Evolutionary conservation across 225 moss, liverwort and hornwort species (phyloP).

Genomic region (Physcomitrellopsis africana): DNA sequence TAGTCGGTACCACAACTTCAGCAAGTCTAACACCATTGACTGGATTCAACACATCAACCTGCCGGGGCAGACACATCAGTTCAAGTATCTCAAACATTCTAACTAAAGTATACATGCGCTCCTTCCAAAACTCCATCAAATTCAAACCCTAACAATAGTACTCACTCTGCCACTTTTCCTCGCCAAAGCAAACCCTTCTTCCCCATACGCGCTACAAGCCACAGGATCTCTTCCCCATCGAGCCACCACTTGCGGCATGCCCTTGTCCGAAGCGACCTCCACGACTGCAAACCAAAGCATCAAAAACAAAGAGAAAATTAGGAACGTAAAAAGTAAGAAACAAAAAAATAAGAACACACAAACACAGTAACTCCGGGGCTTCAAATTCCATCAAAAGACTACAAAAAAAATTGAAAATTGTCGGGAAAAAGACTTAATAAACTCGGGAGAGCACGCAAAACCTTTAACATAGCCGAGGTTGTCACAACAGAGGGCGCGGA

Average conservation of each 20-base stretch:
- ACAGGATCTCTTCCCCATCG: constrained; percentile 78
- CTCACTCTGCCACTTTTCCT: constrained; percentile 81
- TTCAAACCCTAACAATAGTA: neutral
- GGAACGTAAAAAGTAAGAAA: too few species aligned
- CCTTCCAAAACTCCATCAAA: neutral
- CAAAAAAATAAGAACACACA: too few species aligned
- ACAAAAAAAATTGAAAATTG: too few species aligned
- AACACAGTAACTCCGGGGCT: too few species aligned
- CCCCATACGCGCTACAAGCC: constrained; percentile 35
- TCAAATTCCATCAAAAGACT: too few species aligned
- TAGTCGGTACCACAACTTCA: constrained; percentile 58
- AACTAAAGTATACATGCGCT: too few species aligned
- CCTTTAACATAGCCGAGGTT: constrained; percentile 83
- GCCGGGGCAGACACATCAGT: constrained; percentile 14
- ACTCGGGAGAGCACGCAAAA: neutral
- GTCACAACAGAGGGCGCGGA: constrained; percentile 83
- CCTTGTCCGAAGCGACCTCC: constrained; percentile 59
- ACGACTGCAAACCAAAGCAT: constrained; percentile 52
- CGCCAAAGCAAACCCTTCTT: constrained; percentile 74
- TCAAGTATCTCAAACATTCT: neutral
- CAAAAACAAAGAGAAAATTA: too few species aligned
- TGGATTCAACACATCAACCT: constrained; percentile 85
- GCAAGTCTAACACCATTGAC: constrained; percentile 54
- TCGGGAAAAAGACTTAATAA: neutral
- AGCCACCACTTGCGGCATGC: constrained; percentile 71